phyloP scores from a whole-genome alignment of 352 stramenopile genomes.

The Aphanomyces euteiches region DNA sequence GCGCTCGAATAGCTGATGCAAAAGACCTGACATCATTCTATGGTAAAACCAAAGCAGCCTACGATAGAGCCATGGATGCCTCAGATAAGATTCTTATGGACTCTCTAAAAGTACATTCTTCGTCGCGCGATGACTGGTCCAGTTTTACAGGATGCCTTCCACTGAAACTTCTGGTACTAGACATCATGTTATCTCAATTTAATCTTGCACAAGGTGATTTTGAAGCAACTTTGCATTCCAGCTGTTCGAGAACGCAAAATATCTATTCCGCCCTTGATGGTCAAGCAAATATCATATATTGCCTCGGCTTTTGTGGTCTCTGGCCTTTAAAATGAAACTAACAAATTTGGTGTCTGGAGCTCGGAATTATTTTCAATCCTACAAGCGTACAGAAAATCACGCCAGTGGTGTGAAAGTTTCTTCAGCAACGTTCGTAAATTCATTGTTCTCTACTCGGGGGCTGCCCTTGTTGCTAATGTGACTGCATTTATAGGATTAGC shows the following conservation, averaged over 20 bases:
- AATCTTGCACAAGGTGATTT: background rate
- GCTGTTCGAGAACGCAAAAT: slow-evolving; percentile 5
- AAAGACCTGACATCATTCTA: slow-evolving; percentile 21
- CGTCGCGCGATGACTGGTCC: background rate
- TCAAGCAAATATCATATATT: slow-evolving; percentile 18
- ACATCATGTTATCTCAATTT: background rate
- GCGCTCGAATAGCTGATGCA: slow-evolving; percentile 22
- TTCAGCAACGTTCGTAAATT: too few relatives aligned
- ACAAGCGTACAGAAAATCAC: too few relatives aligned
- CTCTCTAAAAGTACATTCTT: slow-evolving; percentile 20
- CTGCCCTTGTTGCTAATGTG: too few relatives aligned
- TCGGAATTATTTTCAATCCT: too few relatives aligned
- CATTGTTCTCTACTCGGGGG: too few relatives aligned
- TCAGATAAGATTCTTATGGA: background rate
- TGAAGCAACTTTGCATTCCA: slow-evolving; percentile 21
- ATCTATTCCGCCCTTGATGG: slow-evolving; percentile 11
- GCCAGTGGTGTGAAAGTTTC: too few relatives aligned
- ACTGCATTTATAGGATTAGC: too few relatives aligned
- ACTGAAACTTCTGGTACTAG: slow-evolving; percentile 23
- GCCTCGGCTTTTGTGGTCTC: background rate
- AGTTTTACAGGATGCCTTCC: background rate
- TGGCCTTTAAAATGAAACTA: too few relatives aligned
- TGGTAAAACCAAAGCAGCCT: background rate
- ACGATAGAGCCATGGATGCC: background rate
- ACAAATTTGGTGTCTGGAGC: too few relatives aligned